Conservation (phyloP, 1,284 basidiomycete genomes). For the Exobasidium rhododendri region DNA sequence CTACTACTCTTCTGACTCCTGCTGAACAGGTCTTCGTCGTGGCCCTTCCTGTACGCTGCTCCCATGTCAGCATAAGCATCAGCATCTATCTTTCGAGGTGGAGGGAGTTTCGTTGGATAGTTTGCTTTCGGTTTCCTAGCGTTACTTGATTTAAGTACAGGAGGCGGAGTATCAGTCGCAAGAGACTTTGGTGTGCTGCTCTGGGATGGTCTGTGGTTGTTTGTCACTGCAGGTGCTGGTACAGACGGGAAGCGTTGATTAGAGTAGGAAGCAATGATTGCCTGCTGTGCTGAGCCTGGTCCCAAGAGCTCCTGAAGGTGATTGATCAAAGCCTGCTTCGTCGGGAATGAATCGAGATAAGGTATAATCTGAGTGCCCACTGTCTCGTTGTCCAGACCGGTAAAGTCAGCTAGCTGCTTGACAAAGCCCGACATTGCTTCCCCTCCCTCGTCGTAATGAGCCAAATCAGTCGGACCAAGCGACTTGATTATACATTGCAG, state of each 20-base stretch:
- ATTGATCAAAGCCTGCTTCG: background rate
- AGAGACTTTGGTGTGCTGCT: background rate
- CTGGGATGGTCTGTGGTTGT: background rate
- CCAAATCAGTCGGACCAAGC: no score
- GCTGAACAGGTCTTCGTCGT: background rate
- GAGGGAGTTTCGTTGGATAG: slow-evolving; percentile 1
- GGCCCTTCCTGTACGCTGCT: background rate
- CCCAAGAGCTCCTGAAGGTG: slow-evolving; percentile 16
- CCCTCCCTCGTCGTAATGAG: no score
- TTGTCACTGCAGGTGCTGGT: background rate
- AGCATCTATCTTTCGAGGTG: slow-evolving; percentile 2
- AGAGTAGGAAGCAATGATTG: slow-evolving; percentile 9
- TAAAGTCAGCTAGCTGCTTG: slow-evolving; percentile 11
- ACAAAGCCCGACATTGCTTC: background rate
- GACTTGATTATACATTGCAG: background rate
- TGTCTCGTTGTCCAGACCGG: slow-evolving; percentile 14
- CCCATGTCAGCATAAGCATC: background rate
- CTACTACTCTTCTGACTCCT: background rate
- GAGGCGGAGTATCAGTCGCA: background rate
- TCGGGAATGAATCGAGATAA: slow-evolving; percentile 12
- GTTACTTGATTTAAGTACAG: background rate
- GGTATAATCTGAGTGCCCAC: slow-evolving; percentile 8
- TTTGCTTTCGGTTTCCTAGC: background rate
- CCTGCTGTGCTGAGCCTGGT: background rate
- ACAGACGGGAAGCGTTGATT: background rate